A percentile compares a stretch with the other conserved stretches of the same genome.
phyloP scores from a whole-genome alignment of 805 yeast genomes.

The Candida ulmi region DNA sequence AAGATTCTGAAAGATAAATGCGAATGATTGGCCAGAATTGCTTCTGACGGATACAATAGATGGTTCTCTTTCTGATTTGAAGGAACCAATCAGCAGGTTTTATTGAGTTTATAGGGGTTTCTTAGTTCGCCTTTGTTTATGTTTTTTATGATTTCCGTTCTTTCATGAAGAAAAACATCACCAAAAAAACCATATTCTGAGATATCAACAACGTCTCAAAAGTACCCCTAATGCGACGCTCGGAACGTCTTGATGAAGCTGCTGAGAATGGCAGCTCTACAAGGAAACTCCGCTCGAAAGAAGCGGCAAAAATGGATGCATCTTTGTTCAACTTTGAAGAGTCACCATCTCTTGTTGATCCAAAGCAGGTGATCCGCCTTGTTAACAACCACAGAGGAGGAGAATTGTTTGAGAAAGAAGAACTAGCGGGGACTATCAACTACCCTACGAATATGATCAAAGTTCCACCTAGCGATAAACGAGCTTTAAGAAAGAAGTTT shows the following conservation, averaged over 20 bases:
- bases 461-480: conserved; percentile 1
- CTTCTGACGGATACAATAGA: too few relatives aligned
- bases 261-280: background rate
- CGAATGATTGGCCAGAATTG: background rate
- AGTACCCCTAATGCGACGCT: background rate
- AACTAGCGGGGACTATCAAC: background rate
- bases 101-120: too few relatives aligned
- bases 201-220: too few relatives aligned
- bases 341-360: conserved; percentile 12
- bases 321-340: conserved; percentile 24
- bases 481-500: conserved; percentile 11
- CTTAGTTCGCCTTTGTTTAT: too few relatives aligned
- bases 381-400: background rate
- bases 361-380: conserved; percentile 2
- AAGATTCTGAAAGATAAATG: too few relatives aligned
- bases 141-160: background rate
- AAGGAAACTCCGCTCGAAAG: conserved; percentile 15
- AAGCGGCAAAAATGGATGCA: conserved; percentile 11
- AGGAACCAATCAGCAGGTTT: too few relatives aligned
- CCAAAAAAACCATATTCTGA: background rate
- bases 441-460: background rate
- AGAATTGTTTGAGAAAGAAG: background rate
- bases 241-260: background rate
- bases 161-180: background rate
- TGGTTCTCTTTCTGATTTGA: too few relatives aligned